phyloP scores from a whole-genome alignment of 345 rosid genomes.

The Moricandia moricandioides region DNA sequence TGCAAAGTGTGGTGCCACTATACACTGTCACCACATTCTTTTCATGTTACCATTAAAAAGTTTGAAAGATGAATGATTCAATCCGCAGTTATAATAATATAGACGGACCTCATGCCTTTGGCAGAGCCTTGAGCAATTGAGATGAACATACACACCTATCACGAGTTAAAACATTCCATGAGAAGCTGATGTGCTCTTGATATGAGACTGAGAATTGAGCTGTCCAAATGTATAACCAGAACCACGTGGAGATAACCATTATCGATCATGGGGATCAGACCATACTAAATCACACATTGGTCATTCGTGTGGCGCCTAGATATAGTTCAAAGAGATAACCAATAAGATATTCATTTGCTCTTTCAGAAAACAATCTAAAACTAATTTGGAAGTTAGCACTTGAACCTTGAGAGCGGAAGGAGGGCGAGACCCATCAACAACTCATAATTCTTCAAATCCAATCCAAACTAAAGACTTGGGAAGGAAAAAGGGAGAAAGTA shows the following conservation, averaged over 20 bases:
- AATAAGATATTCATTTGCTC: neutral
- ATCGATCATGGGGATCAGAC: slow-evolving; percentile 51
- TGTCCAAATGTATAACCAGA: slow-evolving; percentile 50
- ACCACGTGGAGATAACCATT: slow-evolving; percentile 41
- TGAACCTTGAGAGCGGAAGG: neutral
- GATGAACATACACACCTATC: slow-evolving; percentile 52
- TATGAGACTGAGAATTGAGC: slow-evolving; percentile 59
- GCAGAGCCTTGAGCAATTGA: neutral
- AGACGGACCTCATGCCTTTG: neutral
- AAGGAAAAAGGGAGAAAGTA: neutral
- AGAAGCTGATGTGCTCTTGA: slow-evolving; percentile 87
- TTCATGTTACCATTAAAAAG: slow-evolving; percentile 39
- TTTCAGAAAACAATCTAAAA: neutral
- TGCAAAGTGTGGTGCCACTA: slow-evolving; percentile 80
- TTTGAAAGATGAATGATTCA: neutral
- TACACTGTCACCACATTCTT: slow-evolving; percentile 77
- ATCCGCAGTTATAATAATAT: neutral
- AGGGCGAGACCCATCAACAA: neutral
- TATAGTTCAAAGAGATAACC: slow-evolving; percentile 7
- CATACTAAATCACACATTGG: slow-evolving; percentile 83
- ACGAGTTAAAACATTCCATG: slow-evolving; percentile 86
- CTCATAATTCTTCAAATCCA: slow-evolving; percentile 2
- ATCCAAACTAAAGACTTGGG: neutral
- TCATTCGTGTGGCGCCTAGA: slow-evolving; percentile 60
- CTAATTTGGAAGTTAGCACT: neutral